Percentiles rank a stretch among this genome's conserved stretches.
These are phyloP conservation scores for Trichaptum fuscoviolaceum DNA, from an alignment of 768 basidiomycete species.

Conservation along the genomic window DNA sequence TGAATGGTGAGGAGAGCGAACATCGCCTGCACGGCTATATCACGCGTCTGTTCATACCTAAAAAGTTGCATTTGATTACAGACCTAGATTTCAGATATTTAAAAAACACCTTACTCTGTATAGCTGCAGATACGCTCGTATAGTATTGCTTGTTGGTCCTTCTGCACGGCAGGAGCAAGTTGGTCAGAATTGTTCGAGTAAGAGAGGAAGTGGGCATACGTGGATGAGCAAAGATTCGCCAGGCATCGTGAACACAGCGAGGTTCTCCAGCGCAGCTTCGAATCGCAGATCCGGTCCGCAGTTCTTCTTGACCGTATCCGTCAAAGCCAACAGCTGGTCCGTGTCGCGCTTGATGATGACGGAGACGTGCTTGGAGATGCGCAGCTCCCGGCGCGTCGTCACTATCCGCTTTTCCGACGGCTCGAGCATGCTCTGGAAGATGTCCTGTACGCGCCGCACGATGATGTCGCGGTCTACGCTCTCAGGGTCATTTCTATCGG, in stretches of 20 bases:
- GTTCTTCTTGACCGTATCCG: background rate
- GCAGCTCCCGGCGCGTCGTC: background rate
- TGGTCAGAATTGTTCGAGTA: background rate
- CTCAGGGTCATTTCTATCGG: background rate
- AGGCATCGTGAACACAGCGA: background rate
- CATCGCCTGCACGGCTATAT: conserved; percentile 2
- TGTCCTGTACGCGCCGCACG: background rate
- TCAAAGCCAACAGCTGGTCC: background rate
- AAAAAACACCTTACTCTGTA: background rate
- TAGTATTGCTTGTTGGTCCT: background rate
- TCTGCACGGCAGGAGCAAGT: background rate
- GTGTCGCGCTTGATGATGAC: background rate
- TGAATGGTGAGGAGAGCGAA: background rate
- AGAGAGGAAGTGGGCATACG: background rate
- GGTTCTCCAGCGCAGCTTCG: background rate
- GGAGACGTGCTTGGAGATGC: background rate
- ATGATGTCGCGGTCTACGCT: background rate
- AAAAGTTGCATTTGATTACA: background rate
- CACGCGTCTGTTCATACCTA: background rate
- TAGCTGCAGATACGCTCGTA: background rate
- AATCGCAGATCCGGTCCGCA: background rate
- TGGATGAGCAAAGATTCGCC: background rate
- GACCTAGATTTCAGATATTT: background rate
- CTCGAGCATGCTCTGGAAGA: background rate
- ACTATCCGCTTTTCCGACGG: background rate